Evolutionary conservation across 257 asterid genomes (phyloP).

Genomic region (Voacanga thouarsii): DNA sequence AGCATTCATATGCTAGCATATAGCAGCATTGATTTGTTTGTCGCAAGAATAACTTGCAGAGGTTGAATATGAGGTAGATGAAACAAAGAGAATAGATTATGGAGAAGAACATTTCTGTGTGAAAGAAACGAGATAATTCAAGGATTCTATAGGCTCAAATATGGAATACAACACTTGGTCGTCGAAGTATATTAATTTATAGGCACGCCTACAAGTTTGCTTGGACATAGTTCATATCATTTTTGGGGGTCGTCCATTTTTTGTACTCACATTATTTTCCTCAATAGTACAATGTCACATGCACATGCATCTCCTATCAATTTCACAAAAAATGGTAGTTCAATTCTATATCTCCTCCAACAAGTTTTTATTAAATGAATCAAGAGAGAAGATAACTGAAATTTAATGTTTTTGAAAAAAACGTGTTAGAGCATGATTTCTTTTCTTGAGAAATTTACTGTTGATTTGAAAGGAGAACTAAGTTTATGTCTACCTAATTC

Average conservation of each 20-base stretch:
- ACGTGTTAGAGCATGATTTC: too few species aligned
- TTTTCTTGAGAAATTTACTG: too few species aligned
- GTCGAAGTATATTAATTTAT: background rate
- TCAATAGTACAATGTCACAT: background rate
- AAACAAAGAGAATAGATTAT: background rate
- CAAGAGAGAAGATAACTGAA: background rate
- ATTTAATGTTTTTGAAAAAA: too few species aligned
- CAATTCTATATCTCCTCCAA: too few species aligned
- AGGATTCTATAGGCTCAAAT: background rate
- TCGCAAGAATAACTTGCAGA: background rate
- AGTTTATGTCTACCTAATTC: too few species aligned
- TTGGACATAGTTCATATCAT: background rate
- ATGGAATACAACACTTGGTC: background rate
- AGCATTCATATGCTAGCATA: slow-evolving; percentile 33
- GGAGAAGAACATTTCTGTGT: background rate
- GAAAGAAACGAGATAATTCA: background rate
- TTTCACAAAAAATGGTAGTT: too few species aligned
- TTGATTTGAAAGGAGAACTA: too few species aligned
- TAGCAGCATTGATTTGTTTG: slow-evolving; percentile 17
- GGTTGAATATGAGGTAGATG: background rate
- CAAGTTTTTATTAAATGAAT: too few species aligned
- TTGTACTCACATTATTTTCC: background rate
- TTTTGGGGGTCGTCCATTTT: background rate
- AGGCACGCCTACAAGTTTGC: background rate
- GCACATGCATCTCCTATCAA: background rate